These are phyloP conservation scores for Fusarium agapanthi DNA, from an alignment of 2,329 filamentous ascomycete genomes.

Conservation along the genomic window DNA sequence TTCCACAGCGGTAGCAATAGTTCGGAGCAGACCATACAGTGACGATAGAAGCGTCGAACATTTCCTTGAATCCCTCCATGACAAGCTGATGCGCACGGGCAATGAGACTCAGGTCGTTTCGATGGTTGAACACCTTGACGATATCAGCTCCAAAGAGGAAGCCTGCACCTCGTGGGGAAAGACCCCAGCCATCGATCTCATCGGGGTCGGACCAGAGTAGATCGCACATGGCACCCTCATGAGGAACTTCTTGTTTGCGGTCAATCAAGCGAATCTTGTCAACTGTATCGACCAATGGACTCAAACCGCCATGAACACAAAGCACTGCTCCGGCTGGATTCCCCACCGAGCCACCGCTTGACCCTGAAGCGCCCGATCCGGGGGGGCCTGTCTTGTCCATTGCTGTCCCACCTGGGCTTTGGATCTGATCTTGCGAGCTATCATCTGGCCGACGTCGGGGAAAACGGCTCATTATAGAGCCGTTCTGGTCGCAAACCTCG, in stretches of 20 bases:
- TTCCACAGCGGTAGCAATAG: conserved; percentile 96
- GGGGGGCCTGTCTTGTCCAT: conserved; percentile 70
- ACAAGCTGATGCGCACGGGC: conserved; percentile 96
- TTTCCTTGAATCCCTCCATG: conserved; percentile 99
- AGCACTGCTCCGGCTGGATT: conserved; percentile 85
- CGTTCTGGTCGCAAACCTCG: conserved; percentile 87
- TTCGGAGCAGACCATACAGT: conserved; percentile 99
- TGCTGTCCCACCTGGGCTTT: conserved; percentile 42
- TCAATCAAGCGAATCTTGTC: conserved; percentile 96
- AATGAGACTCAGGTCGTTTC: conserved; percentile 90
- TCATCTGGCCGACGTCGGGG: conserved; percentile 56
- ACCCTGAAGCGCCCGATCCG: conserved; percentile 80
- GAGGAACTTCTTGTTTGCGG: conserved; percentile 96
- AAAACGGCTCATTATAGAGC: conserved; percentile 79
- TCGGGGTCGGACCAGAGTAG: conserved; percentile 98
- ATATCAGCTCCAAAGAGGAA: conserved; percentile 97
- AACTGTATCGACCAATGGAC: conserved; percentile 88
- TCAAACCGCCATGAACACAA: conserved; percentile 94
- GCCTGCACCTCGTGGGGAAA: conserved; percentile 91
- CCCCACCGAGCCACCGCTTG: conserved; percentile 69
- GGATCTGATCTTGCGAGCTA: conserved; percentile 37
- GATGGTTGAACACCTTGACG: conserved; percentile 94
- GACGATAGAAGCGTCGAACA: conserved; percentile 95
- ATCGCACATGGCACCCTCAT: conserved; percentile 99
- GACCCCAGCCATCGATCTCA: conserved; percentile 96